Conservation (phyloP, 345 rosid species). For the Moricandia moricandioides region DNA sequence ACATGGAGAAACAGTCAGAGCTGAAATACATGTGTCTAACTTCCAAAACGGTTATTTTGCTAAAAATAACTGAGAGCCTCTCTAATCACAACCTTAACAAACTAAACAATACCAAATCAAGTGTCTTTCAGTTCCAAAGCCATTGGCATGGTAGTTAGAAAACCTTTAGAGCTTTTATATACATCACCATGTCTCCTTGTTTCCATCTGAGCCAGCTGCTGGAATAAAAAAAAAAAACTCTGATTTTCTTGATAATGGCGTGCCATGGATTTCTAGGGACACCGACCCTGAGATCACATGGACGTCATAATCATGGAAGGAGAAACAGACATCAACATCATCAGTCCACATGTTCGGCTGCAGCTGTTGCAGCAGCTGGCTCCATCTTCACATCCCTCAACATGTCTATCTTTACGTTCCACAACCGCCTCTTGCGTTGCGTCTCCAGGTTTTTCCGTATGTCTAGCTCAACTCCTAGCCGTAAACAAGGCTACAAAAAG, state of each 20-base stretch:
- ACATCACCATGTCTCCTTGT: neutral
- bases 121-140: constrained; percentile 29
- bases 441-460: constrained; percentile 57
- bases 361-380: constrained; percentile 40
- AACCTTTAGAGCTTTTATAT: constrained; percentile 6
- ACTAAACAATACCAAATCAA: constrained; percentile 32
- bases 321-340: constrained; percentile 8
- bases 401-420: constrained; percentile 59
- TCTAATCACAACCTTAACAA: constrained; percentile 23
- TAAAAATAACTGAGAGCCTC: constrained; percentile 22
- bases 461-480: constrained; percentile 17
- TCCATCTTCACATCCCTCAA: constrained; percentile 56
- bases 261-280: constrained; percentile 11
- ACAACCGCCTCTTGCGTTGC: constrained; percentile 60
- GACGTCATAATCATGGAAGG: constrained; percentile 13
- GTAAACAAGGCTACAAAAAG: constrained; percentile 33
- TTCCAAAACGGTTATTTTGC: constrained; percentile 9
- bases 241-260: constrained; percentile 13
- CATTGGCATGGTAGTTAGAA: constrained; percentile 21
- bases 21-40: constrained; percentile 2
- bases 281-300: constrained; percentile 6
- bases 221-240: neutral
- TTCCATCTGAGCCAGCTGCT: constrained; percentile 33
- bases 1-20: neutral
- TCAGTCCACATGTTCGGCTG: constrained; percentile 30